phyloP scores from a whole-genome alignment of 495 filamentous ascomycete species.

The Xylaria intraflava region DNA sequence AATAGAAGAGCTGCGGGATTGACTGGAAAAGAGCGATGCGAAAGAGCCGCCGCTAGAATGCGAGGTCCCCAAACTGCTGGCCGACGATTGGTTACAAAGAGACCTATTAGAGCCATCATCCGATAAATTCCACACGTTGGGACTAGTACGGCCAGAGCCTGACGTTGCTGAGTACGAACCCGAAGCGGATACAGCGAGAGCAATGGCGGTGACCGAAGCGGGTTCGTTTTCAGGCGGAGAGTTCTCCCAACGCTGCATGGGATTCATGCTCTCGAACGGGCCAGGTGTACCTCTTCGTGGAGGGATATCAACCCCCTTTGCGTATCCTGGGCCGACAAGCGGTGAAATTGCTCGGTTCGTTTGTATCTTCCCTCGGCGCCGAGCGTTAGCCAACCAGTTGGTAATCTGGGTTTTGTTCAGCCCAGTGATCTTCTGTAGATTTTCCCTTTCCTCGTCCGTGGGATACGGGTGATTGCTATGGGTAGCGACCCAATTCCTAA shows the following conservation, averaged over 20 bases:
- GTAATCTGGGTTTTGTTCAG: slow-evolving; percentile 70
- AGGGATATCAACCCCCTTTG: slow-evolving; percentile 64
- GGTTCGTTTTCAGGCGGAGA: slow-evolving; percentile 86
- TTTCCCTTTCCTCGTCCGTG: slow-evolving; percentile 70
- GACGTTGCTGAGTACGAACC: slow-evolving; percentile 37
- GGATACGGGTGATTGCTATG: slow-evolving; percentile 76
- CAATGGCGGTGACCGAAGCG: slow-evolving; percentile 71
- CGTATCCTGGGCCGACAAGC: slow-evolving; percentile 42
- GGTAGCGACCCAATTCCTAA: slow-evolving; percentile 71
- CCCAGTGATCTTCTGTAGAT: slow-evolving; percentile 63
- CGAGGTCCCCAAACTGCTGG: slow-evolving; percentile 65
- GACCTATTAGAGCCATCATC: slow-evolving; percentile 67
- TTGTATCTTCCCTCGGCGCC: slow-evolving; percentile 66
- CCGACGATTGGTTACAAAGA: slow-evolving; percentile 60
- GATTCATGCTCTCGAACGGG: slow-evolving; percentile 62
- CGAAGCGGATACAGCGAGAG: slow-evolving; percentile 61
- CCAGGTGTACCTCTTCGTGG: slow-evolving; percentile 39
- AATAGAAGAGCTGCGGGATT: slow-evolving; percentile 61
- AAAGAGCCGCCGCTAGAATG: slow-evolving; percentile 63
- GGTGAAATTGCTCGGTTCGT: slow-evolving; percentile 52
- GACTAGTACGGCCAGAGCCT: slow-evolving; percentile 44
- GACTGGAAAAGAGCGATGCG: slow-evolving; percentile 64
- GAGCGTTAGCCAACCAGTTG: slow-evolving; percentile 84
- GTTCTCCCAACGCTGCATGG: slow-evolving; percentile 78
- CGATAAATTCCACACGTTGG: slow-evolving; percentile 45